phyloP scores from a whole-genome alignment of 2,329 filamentous ascomycete species.

The Trichoderma breve region DNA sequence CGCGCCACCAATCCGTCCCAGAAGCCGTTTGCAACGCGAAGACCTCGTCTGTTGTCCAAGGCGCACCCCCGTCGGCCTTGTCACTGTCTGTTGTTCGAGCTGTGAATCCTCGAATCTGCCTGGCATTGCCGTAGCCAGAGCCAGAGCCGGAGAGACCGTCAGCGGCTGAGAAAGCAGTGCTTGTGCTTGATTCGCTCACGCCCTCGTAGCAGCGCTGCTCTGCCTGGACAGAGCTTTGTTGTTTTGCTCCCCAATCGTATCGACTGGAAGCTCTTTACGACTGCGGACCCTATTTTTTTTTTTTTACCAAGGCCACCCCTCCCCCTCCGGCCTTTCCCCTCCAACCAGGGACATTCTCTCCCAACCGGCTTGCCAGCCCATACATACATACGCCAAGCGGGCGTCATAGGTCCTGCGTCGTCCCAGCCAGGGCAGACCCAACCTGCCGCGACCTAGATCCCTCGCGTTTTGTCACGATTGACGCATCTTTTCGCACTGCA shows the following conservation, averaged over 20 bases:
- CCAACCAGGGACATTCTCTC: slow-evolving; percentile 18
- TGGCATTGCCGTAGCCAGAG: neutral
- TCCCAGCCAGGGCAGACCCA: slow-evolving; percentile 18
- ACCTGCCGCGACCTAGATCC: slow-evolving; percentile 23
- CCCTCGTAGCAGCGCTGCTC: neutral
- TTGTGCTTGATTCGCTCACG: slow-evolving; percentile 8
- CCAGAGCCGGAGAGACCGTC: neutral
- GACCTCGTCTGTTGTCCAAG: slow-evolving; percentile 2
- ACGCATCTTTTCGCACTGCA: slow-evolving; percentile 52
- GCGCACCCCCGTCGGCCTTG: slow-evolving; percentile 5
- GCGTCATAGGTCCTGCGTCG: slow-evolving; percentile 21
- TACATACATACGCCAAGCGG: slow-evolving; percentile 20
- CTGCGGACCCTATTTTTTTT: slow-evolving; percentile 4
- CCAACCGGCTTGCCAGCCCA: slow-evolving; percentile 21
- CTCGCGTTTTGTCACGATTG: slow-evolving; percentile 43
- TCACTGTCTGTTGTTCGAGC: slow-evolving; percentile 10
- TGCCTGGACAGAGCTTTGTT: neutral
- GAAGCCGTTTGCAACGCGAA: slow-evolving; percentile 18
- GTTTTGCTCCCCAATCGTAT: slow-evolving; percentile 16
- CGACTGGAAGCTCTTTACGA: slow-evolving; percentile 3
- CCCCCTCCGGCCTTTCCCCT: slow-evolving; percentile 3
- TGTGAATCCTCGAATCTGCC: neutral
- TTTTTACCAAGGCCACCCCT: slow-evolving; percentile 10
- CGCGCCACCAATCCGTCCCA: slow-evolving; percentile 20
- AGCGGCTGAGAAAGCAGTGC: neutral